These are phyloP conservation scores for Ophiocordyceps sinensis DNA, from an alignment of 2,329 filamentous ascomycete genomes.

Conservation along the genomic window DNA sequence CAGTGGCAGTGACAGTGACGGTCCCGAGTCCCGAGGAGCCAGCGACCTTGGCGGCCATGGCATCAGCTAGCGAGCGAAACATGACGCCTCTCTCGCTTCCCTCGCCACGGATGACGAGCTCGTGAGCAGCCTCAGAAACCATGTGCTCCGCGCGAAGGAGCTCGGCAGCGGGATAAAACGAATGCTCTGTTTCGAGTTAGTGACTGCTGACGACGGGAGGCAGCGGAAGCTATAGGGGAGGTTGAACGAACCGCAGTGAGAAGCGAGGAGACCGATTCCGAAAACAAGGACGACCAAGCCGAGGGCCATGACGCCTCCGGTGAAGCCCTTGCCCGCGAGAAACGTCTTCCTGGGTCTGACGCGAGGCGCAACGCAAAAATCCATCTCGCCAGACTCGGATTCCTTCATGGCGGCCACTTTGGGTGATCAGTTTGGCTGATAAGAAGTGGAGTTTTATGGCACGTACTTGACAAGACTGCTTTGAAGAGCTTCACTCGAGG, in stretches of 20 bases:
- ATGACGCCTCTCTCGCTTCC: conserved; percentile 5
- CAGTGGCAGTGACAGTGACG: conserved; percentile 1
- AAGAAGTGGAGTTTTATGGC: neutral
- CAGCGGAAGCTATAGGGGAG: neutral
- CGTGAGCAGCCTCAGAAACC: conserved; percentile 7
- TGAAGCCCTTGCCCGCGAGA: conserved; percentile 5
- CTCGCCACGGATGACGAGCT: conserved; percentile 9
- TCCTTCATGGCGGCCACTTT: conserved; percentile 15
- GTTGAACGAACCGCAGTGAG: conserved; percentile 10
- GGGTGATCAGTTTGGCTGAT: conserved; percentile 5
- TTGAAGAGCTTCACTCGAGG: conserved; percentile 4
- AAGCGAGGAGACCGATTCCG: conserved; percentile 13
- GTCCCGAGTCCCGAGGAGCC: conserved; percentile 5
- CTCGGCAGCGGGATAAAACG: conserved; percentile 2
- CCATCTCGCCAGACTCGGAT: conserved; percentile 9
- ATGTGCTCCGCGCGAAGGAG: conserved; percentile 7
- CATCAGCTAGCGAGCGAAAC: conserved; percentile 4
- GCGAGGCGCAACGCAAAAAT: neutral
- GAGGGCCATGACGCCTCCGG: conserved; percentile 3
- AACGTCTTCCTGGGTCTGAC: neutral
- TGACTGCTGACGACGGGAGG: neutral
- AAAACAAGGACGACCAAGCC: conserved; percentile 11
- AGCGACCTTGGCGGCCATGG: conserved; percentile 2
- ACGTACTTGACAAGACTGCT: conserved; percentile 3
- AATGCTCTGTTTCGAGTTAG: neutral